Base-by-base conservation (phyloP, 106 monocot species). In the Cymbidium sinense region DNA sequence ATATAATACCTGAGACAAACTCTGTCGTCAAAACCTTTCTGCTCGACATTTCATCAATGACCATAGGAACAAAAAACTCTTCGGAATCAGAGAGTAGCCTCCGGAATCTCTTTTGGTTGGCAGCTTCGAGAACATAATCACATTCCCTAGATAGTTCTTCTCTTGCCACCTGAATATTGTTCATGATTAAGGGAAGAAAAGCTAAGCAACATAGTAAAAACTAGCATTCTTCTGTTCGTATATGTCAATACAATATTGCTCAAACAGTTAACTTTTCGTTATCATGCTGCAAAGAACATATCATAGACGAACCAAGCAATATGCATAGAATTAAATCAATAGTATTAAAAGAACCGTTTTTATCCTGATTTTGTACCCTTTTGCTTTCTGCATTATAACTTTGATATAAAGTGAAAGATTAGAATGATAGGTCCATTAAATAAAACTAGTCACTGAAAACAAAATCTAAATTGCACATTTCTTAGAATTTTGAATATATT, bases 101-200 rank as follows among this genome's bases (percentile, higher is more conserved):
- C 71, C 83, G 84, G 47, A 94, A 99, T 83, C 88, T 55, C 83
- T 89, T 94, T 78, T 99, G 98, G 78, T 78, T 99, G 78, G 34
- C 10, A 17, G 98, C 98, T 89, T 99, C 98, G 64, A 99, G 88
- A 50, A 86, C 74, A 82, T 99, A 99, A 88, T 99, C 85, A 79
- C 98, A 99, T 87, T 99, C 98, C 50, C 88, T 82, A 76, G 92
- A 79, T 4, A 99, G 78, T 82, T 99, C 98, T 79, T 92, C 90
- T 82, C 94, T 99, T 31, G 98, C 98, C 31, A 99, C 98, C 98
- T 99, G 79, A 19, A 86, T 82, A 77, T 37, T 29, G 15, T 67
- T 20, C 37, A 39, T 71, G 34, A 71, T 71, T 71, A 71, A 33
- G 67, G 20, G 39, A 71, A 39, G 37, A 69, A 34, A 34, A 27